Evolutionary conservation across 441 rosid species (phyloP).

Genomic region (Adansonia rubrostipa): DNA sequence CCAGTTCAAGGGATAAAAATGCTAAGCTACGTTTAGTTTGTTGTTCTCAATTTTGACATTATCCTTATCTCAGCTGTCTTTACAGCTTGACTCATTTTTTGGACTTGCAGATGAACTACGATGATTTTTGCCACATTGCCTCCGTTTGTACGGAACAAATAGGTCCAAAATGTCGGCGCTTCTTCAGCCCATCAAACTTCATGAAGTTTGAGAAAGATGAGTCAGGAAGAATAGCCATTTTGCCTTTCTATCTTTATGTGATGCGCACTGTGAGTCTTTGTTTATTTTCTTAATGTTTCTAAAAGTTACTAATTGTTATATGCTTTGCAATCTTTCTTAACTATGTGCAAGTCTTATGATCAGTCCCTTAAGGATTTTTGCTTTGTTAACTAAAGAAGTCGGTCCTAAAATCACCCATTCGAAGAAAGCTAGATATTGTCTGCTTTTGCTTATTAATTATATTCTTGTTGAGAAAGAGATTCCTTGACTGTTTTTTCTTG

Average conservation of each 20-base stretch:
- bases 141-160: slow-evolving; percentile 96
- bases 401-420: neutral
- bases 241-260: slow-evolving; percentile 97
- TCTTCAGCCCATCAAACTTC: slow-evolving; percentile 97
- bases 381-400: neutral
- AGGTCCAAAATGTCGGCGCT: slow-evolving; percentile 94
- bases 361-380: neutral
- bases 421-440: neutral
- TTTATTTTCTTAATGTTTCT: neutral
- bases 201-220: slow-evolving; percentile 99
- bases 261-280: slow-evolving; percentile 87
- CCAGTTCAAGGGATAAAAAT: neutral
- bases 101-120: slow-evolving; percentile 86
- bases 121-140: slow-evolving; percentile 98
- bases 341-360: neutral
- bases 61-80: slow-evolving; percentile 13
- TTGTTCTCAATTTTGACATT: neutral
- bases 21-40: neutral
- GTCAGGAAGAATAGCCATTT: slow-evolving; percentile 95
- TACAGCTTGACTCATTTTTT: slow-evolving; percentile 7
- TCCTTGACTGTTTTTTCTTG: slow-evolving; percentile 23
- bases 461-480: slow-evolving; percentile 7
- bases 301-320: slow-evolving; percentile 4
- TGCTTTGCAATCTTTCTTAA: neutral
- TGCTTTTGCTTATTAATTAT: neutral